Evolutionary conservation across 164 flowering plant genomes (phyloP).

Genomic region (Nymphaea thermarum): DNA sequence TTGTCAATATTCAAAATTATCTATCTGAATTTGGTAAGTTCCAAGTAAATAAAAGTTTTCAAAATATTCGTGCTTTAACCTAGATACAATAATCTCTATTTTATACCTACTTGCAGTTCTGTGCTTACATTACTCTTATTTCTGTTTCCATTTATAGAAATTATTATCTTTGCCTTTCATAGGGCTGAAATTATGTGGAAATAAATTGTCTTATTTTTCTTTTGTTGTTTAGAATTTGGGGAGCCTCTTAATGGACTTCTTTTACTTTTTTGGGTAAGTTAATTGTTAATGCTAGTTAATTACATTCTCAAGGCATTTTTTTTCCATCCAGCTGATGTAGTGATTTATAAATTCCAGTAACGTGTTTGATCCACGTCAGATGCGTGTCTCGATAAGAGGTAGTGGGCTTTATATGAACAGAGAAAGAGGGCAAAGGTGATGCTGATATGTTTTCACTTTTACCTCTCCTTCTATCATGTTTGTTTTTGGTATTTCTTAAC

Average conservation of each 20-base stretch:
- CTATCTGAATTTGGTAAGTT: too few species aligned
- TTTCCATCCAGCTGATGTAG: not conserved
- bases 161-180: not conserved
- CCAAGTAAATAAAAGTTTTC: too few species aligned
- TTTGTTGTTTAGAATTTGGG: conserved; percentile 60
- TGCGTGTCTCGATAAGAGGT: conserved; percentile 90
- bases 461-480: not conserved
- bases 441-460: not conserved
- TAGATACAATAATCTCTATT: too few species aligned
- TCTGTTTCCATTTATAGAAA: not conserved
- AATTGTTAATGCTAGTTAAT: not conserved
- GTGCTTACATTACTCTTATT: too few species aligned
- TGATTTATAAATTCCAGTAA: conserved; percentile 29
- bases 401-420: conserved; percentile 78
- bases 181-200: not conserved
- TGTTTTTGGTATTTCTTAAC: conserved; percentile 3
- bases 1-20: too few species aligned
- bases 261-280: conserved; percentile 92
- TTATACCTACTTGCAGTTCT: too few species aligned
- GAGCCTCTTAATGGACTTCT: conserved; percentile 88
- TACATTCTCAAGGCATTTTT: not conserved
- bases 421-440: conserved; percentile 82
- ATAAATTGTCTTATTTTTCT: too few species aligned
- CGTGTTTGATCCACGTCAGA: conserved; percentile 97
- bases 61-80: too few species aligned